Evolutionary conservation across 495 filamentous ascomycete genomes (phyloP), one percentile per base, ranked within the genome.

Genomic region (Podospora didyma): DNA sequence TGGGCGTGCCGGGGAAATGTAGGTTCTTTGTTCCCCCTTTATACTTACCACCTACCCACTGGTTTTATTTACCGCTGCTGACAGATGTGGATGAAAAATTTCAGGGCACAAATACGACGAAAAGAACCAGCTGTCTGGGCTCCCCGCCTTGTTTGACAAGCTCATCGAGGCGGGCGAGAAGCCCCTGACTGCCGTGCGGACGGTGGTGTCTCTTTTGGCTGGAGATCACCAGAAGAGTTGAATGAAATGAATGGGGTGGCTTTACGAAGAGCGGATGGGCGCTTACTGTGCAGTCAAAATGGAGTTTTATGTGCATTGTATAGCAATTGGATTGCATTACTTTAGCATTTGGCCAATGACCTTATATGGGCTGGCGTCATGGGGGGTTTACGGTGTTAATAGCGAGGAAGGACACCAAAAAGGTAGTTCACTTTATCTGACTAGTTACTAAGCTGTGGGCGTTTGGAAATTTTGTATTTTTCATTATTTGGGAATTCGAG

Each of bases 91-190:
- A n/a, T 9, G 26, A 7, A 44, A 37, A 41, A 37, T 23, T 41
- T 46, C 47, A 84, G 81, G 81, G 82, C 75, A 75, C 58, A 67
- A 77, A 48, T 66, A 57, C 56, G 83, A 86, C 51, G 67, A 71
- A 12, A 65, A 75, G 12, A 70, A 72, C 14, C 73, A 65, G 52
- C 56, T 86, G 10, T 65, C 69, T 0, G 78, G 75, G 44, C 75
- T 86, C 11, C 73, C 82, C 2, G 65, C 65, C 12, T 69, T 79
- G 34, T 86, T 86, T 59, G 70, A 79, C 45, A 70, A 74, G 50
- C 58, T 86, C 10, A 66, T 84, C 0, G 67, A 70, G 28, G 79
- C 75, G 5, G 69, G 71, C 5, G 71, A 71, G 57, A 77, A 80
- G 20, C 78, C 81, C 14, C 68, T 82, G 48, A 68, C 57, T 52